These are phyloP conservation scores for Amanita brunnescens DNA, from an alignment of 768 basidiomycete genomes.

Conservation along the genomic window DNA sequence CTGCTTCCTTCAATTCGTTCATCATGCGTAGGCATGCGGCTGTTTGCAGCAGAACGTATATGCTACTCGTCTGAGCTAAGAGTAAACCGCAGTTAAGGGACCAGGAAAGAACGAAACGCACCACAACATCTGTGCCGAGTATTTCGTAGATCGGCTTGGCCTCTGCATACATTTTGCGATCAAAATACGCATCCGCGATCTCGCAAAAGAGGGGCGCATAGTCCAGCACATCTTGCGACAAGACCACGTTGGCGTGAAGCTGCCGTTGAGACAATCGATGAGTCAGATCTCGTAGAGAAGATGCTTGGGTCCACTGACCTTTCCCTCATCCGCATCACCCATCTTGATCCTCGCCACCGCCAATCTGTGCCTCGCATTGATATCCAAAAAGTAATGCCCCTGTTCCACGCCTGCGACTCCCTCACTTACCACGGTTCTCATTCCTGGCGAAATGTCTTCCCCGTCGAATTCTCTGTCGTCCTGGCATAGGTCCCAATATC, in stretches of 20 bases:
- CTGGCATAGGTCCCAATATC: constrained; percentile 70
- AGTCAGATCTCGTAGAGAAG: not conserved
- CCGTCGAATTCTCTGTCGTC: constrained; percentile 90
- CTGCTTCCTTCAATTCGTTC: constrained; percentile 67
- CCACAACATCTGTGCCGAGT: constrained; percentile 66
- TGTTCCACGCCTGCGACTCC: constrained; percentile 31
- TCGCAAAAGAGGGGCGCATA: constrained; percentile 75
- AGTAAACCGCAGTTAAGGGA: not conserved
- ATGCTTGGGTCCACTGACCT: constrained; percentile 37
- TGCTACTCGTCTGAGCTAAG: constrained; percentile 53
- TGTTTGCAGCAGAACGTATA: constrained; percentile 66
- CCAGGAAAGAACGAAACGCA: constrained; percentile 23
- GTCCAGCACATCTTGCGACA: constrained; percentile 63
- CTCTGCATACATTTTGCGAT: constrained; percentile 64
- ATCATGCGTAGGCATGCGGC: constrained; percentile 75
- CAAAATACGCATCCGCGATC: constrained; percentile 80
- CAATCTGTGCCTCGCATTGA: constrained; percentile 75
- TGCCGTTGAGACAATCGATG: constrained; percentile 18
- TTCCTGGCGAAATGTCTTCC: constrained; percentile 21
- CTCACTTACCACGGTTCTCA: constrained; percentile 24
- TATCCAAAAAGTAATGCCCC: constrained; percentile 57
- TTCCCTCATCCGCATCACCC: constrained; percentile 74
- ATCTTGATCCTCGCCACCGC: constrained; percentile 76
- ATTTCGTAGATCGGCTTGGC: constrained; percentile 76
- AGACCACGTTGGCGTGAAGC: constrained; percentile 71